phyloP scores from a whole-genome alignment of 129 eudicot species.

The Mikania micrantha region DNA sequence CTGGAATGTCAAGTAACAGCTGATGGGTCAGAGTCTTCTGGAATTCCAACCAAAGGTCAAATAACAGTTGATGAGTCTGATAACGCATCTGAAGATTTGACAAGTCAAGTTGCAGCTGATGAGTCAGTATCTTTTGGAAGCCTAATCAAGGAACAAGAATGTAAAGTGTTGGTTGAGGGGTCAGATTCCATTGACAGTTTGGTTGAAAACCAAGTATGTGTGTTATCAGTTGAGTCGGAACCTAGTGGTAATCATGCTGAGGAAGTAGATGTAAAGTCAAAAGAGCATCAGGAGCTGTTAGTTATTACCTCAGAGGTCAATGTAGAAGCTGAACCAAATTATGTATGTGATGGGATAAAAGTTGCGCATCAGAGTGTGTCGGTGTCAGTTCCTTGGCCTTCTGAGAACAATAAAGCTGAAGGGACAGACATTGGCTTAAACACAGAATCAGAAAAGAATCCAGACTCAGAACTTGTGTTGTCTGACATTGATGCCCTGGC shows the following conservation, averaged over 20 bases:
- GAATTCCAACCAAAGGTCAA: slow-evolving; percentile 10
- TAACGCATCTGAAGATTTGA: slow-evolving; percentile 22
- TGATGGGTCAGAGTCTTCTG: slow-evolving; percentile 11
- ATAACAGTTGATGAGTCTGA: slow-evolving; percentile 11
- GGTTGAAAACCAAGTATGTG: slow-evolving; percentile 18
- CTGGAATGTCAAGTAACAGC: slow-evolving; percentile 16
- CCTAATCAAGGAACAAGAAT: slow-evolving; percentile 9
- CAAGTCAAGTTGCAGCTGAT: slow-evolving; percentile 11
- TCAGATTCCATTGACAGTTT: slow-evolving; percentile 17
- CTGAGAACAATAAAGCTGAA: slow-evolving; percentile 27
- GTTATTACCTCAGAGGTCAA: slow-evolving; percentile 16
- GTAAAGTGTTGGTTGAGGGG: slow-evolving; percentile 13
- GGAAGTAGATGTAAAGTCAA: slow-evolving; percentile 16
- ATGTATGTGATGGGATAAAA: slow-evolving; percentile 8
- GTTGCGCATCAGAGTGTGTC: slow-evolving; percentile 21
- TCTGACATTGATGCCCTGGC: slow-evolving; percentile 17
- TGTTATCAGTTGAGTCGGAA: slow-evolving; percentile 20
- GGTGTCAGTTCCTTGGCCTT: background rate
- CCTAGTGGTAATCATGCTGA: slow-evolving; percentile 11
- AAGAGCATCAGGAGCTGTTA: slow-evolving; percentile 16
- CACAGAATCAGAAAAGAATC: slow-evolving; percentile 23
- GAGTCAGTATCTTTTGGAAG: slow-evolving; percentile 16
- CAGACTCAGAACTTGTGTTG: slow-evolving; percentile 7
- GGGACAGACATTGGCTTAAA: slow-evolving; percentile 2
- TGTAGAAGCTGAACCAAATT: slow-evolving; percentile 23